Base-by-base conservation (phyloP, 148 eudicot genomes). In the Camellia japonica region DNA sequence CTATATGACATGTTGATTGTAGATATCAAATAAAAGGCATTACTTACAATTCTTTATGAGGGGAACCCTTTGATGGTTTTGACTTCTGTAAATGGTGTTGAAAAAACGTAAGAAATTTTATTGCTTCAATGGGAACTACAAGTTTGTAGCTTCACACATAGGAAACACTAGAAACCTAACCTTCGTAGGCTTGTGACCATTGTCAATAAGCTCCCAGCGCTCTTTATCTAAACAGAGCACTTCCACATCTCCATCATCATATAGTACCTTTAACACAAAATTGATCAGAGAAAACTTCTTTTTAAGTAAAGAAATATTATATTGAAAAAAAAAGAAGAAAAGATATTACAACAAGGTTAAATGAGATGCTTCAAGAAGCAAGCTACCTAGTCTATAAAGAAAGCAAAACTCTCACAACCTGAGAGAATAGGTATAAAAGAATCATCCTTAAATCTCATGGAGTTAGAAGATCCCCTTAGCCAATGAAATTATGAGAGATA, bases 241-340 rank as follows among this genome's bases (percentile, higher is more conserved):
- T 86, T 96, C 99, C 73, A 94, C 94, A 61, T 96, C 99, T 56
- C 95, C 97, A 80, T 96, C 99, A 71, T 90, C 86, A 79, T 96
- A 96, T 55, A 87, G 81, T 59, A 96, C 86, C 97, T 94, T 80
- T 75, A 52, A 61, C 46, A 71, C 12, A 80, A 78, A 60, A 60
- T 42, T 54, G 19, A 55, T 71, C 56, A 72, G 30, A 64, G 79
- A 73, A n/a, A 67, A 73, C 38, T 30, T 30, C 38, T 30, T 30
- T 1, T 30, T 30, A 30, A 30, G 38, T 30, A 30, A 30, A 30
- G 38, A 30, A 30, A 30, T 30, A 1, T 30, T 1, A 30, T 30
- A 30, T 30, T 30, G 38, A 30, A 30, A 30, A 1, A 30, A 30
- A 30, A 30, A 30, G 1, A 30, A 30, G 23, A 23, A 23, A 30